Conservation (phyloP, 2,329 filamentous ascomycete species). For the Aschersonia sp. region DNA sequence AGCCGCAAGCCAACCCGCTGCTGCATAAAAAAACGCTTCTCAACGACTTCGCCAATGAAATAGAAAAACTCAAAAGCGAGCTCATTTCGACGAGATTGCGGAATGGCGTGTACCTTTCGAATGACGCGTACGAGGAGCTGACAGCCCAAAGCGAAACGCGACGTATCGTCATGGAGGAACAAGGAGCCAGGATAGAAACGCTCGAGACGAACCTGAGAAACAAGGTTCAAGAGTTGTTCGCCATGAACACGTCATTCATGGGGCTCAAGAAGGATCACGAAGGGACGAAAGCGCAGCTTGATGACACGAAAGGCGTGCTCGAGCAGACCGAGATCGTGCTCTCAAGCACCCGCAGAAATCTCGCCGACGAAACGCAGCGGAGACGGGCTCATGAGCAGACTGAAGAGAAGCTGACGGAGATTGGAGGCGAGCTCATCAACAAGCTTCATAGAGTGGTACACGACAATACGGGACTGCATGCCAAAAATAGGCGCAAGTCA, state of each 20-base stretch:
- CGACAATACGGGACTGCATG: constrained; percentile 69
- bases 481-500: constrained; percentile 75
- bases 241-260: constrained; percentile 75
- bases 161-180: constrained; percentile 82
- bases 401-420: constrained; percentile 57
- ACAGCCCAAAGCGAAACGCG: constrained; percentile 84
- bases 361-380: constrained; percentile 67
- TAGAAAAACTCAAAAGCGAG: constrained; percentile 88
- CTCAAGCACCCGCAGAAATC: constrained; percentile 55
- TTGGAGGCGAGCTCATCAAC: constrained; percentile 63
- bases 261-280: constrained; percentile 84
- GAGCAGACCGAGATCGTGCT: constrained; percentile 82
- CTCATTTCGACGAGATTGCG: constrained; percentile 83
- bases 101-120: constrained; percentile 87
- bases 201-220: constrained; percentile 83
- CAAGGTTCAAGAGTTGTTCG: constrained; percentile 85
- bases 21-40: constrained; percentile 88
- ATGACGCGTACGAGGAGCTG: constrained; percentile 81
- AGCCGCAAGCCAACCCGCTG: constrained; percentile 85
- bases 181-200: constrained; percentile 79
- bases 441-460: constrained; percentile 65
- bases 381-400: constrained; percentile 78
- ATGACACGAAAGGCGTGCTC: constrained; percentile 67
- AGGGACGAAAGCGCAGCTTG: constrained; percentile 52
- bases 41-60: constrained; percentile 79